These are phyloP conservation scores for Knoxdaviesia capensis DNA, from an alignment of 2,329 filamentous ascomycete genomes.

Conservation along the genomic window DNA sequence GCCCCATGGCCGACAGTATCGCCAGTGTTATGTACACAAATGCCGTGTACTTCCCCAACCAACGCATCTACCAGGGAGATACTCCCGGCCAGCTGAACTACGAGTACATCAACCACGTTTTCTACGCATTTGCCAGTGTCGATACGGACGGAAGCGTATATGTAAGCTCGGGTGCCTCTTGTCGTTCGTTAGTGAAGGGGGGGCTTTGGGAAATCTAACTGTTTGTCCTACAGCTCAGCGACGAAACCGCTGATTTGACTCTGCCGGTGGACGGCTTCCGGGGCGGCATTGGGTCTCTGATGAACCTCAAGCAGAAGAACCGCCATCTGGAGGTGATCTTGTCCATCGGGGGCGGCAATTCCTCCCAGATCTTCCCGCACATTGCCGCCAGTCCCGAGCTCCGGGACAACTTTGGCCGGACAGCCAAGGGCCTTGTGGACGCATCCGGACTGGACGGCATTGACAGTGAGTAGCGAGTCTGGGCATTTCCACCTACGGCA, in stretches of 20 bases:
- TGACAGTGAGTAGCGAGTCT: conserved; percentile 35
- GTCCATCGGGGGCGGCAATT: conserved; percentile 51
- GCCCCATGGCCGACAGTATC: too few species aligned
- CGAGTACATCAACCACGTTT: conserved; percentile 59
- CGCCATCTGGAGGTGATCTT: conserved; percentile 54
- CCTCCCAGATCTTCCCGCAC: conserved; percentile 44
- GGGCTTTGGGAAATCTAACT: neutral
- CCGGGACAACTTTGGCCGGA: conserved; percentile 50
- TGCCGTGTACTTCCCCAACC: conserved; percentile 72
- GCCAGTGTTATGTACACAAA: conserved; percentile 40
- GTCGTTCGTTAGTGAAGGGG: neutral
- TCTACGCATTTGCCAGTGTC: conserved; percentile 66
- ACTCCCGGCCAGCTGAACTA: conserved; percentile 57
- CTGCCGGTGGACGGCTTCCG: conserved; percentile 52
- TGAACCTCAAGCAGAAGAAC: conserved; percentile 50
- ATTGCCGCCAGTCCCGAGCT: conserved; percentile 40
- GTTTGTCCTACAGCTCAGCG: conserved; percentile 37
- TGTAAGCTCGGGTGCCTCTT: conserved; percentile 26
- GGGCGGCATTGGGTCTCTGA: conserved; percentile 54
- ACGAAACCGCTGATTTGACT: conserved; percentile 57
- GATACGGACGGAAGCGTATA: conserved; percentile 53
- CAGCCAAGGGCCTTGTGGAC: conserved; percentile 45
- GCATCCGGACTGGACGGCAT: conserved; percentile 42
- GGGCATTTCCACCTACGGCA: neutral
- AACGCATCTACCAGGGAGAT: conserved; percentile 50